Evolutionary conservation across 257 asterid genomes (phyloP).

Genomic region (Pogostemon cablin): DNA sequence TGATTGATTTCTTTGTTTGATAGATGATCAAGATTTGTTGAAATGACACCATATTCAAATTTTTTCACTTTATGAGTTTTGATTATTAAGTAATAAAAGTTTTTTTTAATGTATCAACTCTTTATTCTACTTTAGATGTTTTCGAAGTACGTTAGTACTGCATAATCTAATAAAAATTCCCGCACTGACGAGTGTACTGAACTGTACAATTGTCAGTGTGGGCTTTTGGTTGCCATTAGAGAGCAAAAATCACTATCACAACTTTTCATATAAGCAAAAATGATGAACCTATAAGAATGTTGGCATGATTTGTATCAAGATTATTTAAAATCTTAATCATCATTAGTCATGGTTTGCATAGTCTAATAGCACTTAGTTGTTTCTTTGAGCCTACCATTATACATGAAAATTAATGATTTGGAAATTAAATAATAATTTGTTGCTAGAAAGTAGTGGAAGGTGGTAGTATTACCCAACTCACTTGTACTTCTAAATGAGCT

Average conservation of each 20-base stretch:
- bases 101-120: background rate
- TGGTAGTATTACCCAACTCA: conserved; percentile 60
- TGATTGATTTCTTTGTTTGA: background rate
- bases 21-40: background rate
- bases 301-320: background rate
- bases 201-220: conserved; percentile 26
- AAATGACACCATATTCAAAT: background rate
- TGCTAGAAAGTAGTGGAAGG: conserved; percentile 42
- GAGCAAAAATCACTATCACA: background rate
- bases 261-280: conserved; percentile 20
- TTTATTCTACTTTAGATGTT: no score
- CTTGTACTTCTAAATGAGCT: background rate
- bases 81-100: no score
- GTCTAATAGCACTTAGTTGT: conserved; percentile 46
- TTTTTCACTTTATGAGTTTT: background rate
- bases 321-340: conserved; percentile 3
- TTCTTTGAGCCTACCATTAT: conserved; percentile 53
- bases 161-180: no score
- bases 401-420: background rate
- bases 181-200: background rate
- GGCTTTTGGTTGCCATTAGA: conserved; percentile 13
- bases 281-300: background rate
- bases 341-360: conserved; percentile 44
- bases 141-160: no score
- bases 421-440: background rate